Conservation (phyloP, 23 red algal genomes). For the Pyropia yezoensis region DNA sequence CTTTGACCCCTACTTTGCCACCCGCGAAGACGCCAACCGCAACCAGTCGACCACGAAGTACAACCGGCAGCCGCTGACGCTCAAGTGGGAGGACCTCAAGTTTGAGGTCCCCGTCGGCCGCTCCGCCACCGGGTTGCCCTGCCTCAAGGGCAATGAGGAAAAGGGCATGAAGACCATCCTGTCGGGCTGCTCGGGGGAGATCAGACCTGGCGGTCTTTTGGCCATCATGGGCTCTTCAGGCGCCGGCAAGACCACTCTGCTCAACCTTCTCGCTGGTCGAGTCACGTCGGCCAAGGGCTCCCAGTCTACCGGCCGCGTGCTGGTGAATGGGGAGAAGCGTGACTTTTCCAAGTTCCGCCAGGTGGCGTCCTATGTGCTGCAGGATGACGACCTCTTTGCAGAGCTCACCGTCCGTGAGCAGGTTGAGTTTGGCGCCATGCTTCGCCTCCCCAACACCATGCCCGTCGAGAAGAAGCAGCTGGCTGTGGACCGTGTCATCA, state of each 20-base stretch:
- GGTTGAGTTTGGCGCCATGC: conserved; percentile 64
- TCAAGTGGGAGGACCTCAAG: too few relatives aligned
- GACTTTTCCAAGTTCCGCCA: conserved; percentile 68
- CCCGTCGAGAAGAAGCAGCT: conserved; percentile 52
- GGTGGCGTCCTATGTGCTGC: conserved; percentile 42
- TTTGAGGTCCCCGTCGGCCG: too few relatives aligned
- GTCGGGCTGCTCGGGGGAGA: conserved; percentile 58
- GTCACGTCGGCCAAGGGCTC: conserved; percentile 53
- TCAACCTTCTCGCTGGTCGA: conserved; percentile 89
- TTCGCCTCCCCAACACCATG: conserved; percentile 69
- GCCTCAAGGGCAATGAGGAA: neutral
- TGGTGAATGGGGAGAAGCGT: conserved; percentile 74
- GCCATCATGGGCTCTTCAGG: conserved; percentile 88
- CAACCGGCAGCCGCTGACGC: too few relatives aligned
- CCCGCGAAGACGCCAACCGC: too few relatives aligned
- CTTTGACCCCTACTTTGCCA: too few relatives aligned
- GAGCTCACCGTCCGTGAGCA: conserved; percentile 96
- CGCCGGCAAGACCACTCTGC: conserved; percentile 85
- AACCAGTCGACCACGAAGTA: too few relatives aligned
- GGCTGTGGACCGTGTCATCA: conserved; percentile 58
- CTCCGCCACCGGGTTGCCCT: too few relatives aligned
- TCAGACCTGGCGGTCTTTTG: conserved; percentile 82
- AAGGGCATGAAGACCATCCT: conserved; percentile 41
- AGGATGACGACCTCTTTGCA: conserved; percentile 94
- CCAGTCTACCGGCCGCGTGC: conserved; percentile 50